Conservation (phyloP, 2,329 filamentous ascomycete genomes). For the Trichoderma aggressivum region DNA sequence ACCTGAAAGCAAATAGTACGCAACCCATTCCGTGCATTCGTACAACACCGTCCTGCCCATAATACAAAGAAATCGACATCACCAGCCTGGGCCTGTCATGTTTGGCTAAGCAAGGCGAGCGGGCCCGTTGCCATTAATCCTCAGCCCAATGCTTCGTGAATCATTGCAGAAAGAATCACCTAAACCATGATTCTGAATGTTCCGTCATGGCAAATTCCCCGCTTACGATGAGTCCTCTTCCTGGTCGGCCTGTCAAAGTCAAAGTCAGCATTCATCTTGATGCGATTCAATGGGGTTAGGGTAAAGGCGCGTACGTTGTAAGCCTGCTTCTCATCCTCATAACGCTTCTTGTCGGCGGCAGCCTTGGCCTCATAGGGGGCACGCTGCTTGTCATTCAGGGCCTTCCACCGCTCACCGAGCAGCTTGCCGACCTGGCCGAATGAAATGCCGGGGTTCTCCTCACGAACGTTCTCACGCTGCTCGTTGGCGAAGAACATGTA, state of each 20-base stretch:
- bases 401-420: slow-evolving; percentile 99
- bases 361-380: slow-evolving; percentile 95
- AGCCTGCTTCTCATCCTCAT: slow-evolving; percentile 94
- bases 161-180: slow-evolving; percentile 12
- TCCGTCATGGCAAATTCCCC: background rate
- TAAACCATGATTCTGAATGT: slow-evolving; percentile 1
- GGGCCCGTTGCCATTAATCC: slow-evolving; percentile 3
- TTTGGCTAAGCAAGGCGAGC: background rate
- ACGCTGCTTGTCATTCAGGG: slow-evolving; percentile 87
- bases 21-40: slow-evolving; percentile 40
- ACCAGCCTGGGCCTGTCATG: slow-evolving; percentile 17
- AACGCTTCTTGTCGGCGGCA: slow-evolving; percentile 96
- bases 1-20: slow-evolving; percentile 37
- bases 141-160: slow-evolving; percentile 7
- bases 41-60: slow-evolving; percentile 42
- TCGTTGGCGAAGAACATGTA: slow-evolving; percentile 99
- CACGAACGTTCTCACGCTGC: slow-evolving; percentile 95
- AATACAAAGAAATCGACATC: slow-evolving; percentile 33
- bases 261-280: slow-evolving; percentile 12
- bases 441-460: slow-evolving; percentile 95
- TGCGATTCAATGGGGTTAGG: background rate
- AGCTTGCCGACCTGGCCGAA: slow-evolving; percentile 99
- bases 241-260: slow-evolving; percentile 20
- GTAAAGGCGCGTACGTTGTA: slow-evolving; percentile 69
- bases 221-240: slow-evolving; percentile 27